Conservation (phyloP, 768 basidiomycete species). For the Nevesoporus exiguus region DNA sequence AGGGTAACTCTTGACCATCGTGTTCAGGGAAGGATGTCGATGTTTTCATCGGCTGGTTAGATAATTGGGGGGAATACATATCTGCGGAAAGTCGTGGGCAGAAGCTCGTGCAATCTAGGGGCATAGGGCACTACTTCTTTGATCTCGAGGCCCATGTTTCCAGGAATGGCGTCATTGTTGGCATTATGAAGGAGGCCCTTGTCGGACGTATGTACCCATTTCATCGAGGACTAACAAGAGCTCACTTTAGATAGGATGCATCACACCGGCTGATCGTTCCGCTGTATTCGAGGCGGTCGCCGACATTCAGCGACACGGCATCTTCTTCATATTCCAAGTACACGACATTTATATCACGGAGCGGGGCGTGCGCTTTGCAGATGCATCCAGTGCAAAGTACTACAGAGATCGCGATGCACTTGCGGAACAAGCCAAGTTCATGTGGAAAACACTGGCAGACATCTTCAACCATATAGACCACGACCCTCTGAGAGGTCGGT, state of each 20-base stretch:
- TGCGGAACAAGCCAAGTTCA: slow-evolving; percentile 15
- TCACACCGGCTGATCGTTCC: slow-evolving; percentile 24
- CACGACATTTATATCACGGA: slow-evolving; percentile 31
- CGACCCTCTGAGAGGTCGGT: neutral
- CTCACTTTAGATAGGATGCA: slow-evolving; percentile 18
- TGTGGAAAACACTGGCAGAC: slow-evolving; percentile 17
- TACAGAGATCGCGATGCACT: slow-evolving; percentile 26
- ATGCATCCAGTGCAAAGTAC: slow-evolving; percentile 15
- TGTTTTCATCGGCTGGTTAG: slow-evolving; percentile 27
- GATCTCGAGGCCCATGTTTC: slow-evolving; percentile 29
- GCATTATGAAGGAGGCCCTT: slow-evolving; percentile 30
- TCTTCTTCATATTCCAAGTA: slow-evolving; percentile 16
- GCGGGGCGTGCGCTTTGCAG: slow-evolving; percentile 28
- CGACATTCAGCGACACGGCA: slow-evolving; percentile 31
- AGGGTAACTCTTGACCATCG: neutral
- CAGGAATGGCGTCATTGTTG: slow-evolving; percentile 28
- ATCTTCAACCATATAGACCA: slow-evolving; percentile 20
- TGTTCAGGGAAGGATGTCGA: slow-evolving; percentile 27
- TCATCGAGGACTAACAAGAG: neutral
- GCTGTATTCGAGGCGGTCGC: slow-evolving; percentile 30
- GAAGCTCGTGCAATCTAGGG: slow-evolving; percentile 28
- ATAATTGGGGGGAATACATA: slow-evolving; percentile 22
- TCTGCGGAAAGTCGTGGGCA: slow-evolving; percentile 28
- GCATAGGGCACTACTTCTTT: slow-evolving; percentile 29
- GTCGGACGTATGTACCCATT: slow-evolving; percentile 25